Base-by-base conservation (phyloP, 345 rosid genomes). In the Microthlaspi erraticum region DNA sequence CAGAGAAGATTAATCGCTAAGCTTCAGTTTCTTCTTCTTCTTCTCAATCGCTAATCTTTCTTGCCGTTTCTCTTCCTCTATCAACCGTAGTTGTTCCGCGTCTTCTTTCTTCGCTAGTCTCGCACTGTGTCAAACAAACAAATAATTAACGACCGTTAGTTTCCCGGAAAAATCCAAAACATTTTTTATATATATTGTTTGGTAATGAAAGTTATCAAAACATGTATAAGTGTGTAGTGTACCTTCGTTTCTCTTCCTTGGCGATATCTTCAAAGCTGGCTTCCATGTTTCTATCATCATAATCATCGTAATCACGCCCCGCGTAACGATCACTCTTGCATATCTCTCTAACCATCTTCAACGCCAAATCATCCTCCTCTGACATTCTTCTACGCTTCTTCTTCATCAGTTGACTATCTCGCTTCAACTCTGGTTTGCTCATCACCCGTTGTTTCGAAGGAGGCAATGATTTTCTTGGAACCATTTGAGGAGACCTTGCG, bases 171-270 rank as follows among this genome's bases (percentile, higher is more conserved):
- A 36, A 19, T 64, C 8, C 3, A 64, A 37, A 18, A 13, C 10
- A 32, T 36, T 13, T 29, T 41, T 29, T 7, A n/a, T 41, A 41
- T 7, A n/a, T 46, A 39, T 37, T 50, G 48, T 16, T 59, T 4
- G 8, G 8, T 23, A 8, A 8, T 23, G 8, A 4, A 51, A 51
- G 56, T 51, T 12, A 26, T 2, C 26, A 54, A 44, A 50, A 65
- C 9, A 65, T 51, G 51, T 66, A 18, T 36, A 17, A 5, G 38
- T 45, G 11, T 43, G 10, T 20, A 26, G 57, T 64, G 17, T 41
- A 92, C 98, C 98, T 93, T 71, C 81, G 66, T 60, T 23, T 78
- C 76, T 90, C 98, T 75, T 93, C 97, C 50, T n/a, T 56, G 84
- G 73, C 33, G 42, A 90, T 86, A 52, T 90, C 98, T 0, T 86